Percentiles rank a stretch among this genome's conserved stretches.
Conservation (phyloP, 192 early-diverging fungal species). For the Coemansia sp. region DNA sequence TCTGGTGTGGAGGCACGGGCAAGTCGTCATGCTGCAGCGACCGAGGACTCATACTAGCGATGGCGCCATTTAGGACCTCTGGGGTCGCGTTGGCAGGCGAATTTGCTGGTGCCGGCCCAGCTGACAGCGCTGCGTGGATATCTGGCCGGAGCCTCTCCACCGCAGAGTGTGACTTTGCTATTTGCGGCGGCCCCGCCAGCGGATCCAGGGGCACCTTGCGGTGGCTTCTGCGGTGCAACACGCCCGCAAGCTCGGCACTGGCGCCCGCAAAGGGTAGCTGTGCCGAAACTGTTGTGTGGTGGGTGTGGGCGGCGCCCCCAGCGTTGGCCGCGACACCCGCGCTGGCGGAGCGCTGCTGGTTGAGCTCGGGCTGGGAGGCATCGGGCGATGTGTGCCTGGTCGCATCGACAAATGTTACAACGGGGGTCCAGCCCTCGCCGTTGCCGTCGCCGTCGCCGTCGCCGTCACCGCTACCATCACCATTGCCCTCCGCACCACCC, state of each 20-base stretch:
- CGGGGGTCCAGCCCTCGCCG: conserved; percentile 19
- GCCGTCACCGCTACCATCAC: conserved; percentile 12
- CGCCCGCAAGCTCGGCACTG: not conserved
- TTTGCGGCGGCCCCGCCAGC: not conserved
- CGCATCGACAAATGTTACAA: conserved; percentile 40
- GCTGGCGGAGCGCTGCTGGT: not conserved
- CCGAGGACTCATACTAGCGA: not conserved
- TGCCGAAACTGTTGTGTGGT: no score
- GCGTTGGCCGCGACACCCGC: not conserved
- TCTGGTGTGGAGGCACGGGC: conserved; percentile 1
- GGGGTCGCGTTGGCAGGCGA: not conserved
- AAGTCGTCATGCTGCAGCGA: conserved; percentile 4
- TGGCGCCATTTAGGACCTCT: not conserved
- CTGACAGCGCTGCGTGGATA: not conserved
- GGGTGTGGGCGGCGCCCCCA: not conserved
- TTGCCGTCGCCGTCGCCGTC: conserved; percentile 4
- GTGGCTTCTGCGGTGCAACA: not conserved
- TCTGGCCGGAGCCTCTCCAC: conserved; percentile 13
- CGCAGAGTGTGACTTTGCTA: conserved; percentile 10
- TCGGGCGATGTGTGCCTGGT: not conserved
- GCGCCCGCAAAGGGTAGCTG: not conserved
- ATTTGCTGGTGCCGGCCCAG: not conserved
- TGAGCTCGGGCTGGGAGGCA: not conserved
- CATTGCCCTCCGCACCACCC: no score
- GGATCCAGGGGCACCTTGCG: not conserved